phyloP scores from a whole-genome alignment of 106 monocot species.

The Dendrobium huoshanense region DNA sequence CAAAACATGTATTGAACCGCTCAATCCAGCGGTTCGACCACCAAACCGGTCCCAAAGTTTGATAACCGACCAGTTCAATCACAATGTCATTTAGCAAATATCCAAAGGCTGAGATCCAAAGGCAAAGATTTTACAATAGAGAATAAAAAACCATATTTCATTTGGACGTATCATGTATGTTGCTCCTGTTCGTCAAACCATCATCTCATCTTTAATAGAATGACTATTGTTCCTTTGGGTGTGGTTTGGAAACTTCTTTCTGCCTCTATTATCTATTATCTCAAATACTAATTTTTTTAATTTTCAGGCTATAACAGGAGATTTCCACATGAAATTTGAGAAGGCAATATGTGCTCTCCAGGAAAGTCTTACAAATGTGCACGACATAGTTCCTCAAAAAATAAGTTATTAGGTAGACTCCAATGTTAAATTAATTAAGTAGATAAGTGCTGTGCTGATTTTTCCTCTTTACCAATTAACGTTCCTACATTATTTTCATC shows the following conservation, averaged over 20 bases:
- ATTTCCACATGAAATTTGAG: slow-evolving; percentile 70
- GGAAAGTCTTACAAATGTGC: slow-evolving; percentile 49
- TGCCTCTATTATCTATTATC: background rate
- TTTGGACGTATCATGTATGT: no score
- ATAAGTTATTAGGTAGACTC: slow-evolving; percentile 57
- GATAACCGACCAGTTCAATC: no score
- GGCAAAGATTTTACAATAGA: no score
- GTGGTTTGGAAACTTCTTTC: background rate
- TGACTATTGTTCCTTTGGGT: background rate
- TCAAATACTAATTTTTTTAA: background rate
- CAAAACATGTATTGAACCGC: no score
- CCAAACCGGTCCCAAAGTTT: no score
- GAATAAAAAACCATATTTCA: no score
- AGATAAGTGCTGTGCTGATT: background rate
- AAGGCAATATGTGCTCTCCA: slow-evolving; percentile 61
- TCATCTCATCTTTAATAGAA: background rate
- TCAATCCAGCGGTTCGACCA: no score
- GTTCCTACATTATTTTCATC: background rate
- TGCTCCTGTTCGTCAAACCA: no score
- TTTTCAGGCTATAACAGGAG: slow-evolving; percentile 71
- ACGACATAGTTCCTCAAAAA: slow-evolving; percentile 55
- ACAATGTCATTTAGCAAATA: no score
- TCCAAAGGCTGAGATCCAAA: no score
- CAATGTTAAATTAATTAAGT: background rate
- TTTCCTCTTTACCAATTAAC: background rate